Percentiles rank a stretch among this genome's conserved stretches.
These are phyloP conservation scores for Nemania sp. DNA, from an alignment of 2,329 filamentous ascomycete genomes.

Conservation along the genomic window DNA sequence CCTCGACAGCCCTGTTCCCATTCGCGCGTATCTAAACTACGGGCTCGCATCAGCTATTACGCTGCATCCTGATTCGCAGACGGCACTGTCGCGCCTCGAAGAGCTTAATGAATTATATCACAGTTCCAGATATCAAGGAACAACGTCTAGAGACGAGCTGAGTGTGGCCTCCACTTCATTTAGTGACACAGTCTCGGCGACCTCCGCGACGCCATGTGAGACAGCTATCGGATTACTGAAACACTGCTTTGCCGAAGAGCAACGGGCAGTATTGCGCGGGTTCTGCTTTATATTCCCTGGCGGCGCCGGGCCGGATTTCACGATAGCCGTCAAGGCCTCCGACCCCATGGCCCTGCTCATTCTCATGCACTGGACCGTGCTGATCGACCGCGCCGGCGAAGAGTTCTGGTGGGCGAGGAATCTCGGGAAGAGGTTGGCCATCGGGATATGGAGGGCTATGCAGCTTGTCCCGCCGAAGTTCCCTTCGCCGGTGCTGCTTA, in stretches of 20 bases:
- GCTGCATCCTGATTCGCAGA: constrained; percentile 26
- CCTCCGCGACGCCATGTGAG: constrained; percentile 23
- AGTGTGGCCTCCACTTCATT: constrained; percentile 8
- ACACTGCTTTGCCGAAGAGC: constrained; percentile 42
- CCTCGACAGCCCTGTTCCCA: constrained; percentile 32
- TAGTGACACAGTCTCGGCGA: constrained; percentile 4
- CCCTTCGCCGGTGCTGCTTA: constrained; percentile 16
- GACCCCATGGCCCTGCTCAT: constrained; percentile 44
- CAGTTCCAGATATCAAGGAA: constrained; percentile 10
- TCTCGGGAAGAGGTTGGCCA: constrained; percentile 30
- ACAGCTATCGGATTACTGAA: constrained; percentile 34
- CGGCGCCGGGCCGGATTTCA: constrained; percentile 39
- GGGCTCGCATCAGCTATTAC: constrained; percentile 28
- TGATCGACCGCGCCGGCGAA: constrained; percentile 34
- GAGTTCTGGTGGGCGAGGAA: constrained; percentile 34
- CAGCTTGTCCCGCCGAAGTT: constrained; percentile 6
- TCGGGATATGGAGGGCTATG: constrained; percentile 36
- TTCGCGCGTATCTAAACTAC: constrained; percentile 31
- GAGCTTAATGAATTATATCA: constrained; percentile 30
- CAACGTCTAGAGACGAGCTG: constrained; percentile 19
- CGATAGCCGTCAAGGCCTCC: constrained; percentile 33
- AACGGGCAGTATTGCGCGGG: constrained; percentile 37
- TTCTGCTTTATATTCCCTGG: constrained; percentile 40
- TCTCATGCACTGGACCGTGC: constrained; percentile 44
- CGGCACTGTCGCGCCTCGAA: constrained; percentile 30